Base-by-base conservation (phyloP, 495 filamentous ascomycete species). In the Glarea lozoyensis region DNA sequence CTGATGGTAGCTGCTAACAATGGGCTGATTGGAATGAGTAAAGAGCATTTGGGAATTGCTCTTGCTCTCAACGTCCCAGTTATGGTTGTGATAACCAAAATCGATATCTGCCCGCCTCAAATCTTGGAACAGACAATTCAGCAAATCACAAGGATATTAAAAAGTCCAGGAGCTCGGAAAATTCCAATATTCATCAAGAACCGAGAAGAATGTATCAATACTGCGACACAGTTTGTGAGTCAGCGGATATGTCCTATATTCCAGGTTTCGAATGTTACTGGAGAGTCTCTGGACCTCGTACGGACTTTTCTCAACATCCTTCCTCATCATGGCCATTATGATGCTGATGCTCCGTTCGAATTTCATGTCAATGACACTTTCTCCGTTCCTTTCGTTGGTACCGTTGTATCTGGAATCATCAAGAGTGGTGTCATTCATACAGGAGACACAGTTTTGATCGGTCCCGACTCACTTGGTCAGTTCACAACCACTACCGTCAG, bases 1-100 rank as follows among this genome's bases (percentile, higher is more conserved):
- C 76, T 98, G 27, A 98, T 98, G 92, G 93, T 98, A 4, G 92
- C 93, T 4, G 92, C 92, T 22, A 98, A 98, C 57, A 98, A 97
- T 57, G 92, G 92, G 12, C 66, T 98, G 15, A 87, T 97, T 47
- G 92, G 92, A 5, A 98, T 98, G 92, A 89, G 85, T 62, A 93
- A 92, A 67, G 92, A 98, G 64, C 92, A 98, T 63, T 70, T 98
- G 15, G 92, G 92, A 13, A 96, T 98, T 57, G 92, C 92, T 1
- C 67, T 96, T 15, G 90, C 92, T 2, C 64, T 98, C 24, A 97
- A 97, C 57, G 93, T 98, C 18, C 92, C 92, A 2, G 88, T 98
- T 51, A 90, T 98, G 83, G 89, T 98, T 19, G 87, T 97, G 45
- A 79, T 98, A 45, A 98, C 92, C 59, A 98, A 98, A 64, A 97